Conservation (phyloP, 345 rosid genomes). For the Salix arbutifolia region DNA sequence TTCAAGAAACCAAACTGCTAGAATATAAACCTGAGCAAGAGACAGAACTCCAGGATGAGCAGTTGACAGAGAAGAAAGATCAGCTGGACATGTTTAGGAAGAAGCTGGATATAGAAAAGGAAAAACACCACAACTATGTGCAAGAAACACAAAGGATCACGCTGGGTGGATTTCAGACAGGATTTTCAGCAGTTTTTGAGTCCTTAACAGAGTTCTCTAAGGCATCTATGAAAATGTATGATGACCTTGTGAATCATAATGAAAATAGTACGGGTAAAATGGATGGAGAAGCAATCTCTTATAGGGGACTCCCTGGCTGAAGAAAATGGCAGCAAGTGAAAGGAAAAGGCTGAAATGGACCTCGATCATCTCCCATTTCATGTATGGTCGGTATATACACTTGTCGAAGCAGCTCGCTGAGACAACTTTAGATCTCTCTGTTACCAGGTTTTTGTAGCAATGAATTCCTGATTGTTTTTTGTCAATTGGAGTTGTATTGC, state of each 20-base stretch:
- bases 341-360: not conserved
- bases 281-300: constrained; percentile 26
- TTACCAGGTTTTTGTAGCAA: constrained; percentile 8
- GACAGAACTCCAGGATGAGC: constrained; percentile 20
- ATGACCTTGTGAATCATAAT: constrained; percentile 34
- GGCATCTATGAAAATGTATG: constrained; percentile 49
- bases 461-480: constrained; percentile 19
- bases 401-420: constrained; percentile 59
- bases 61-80: constrained; percentile 38
- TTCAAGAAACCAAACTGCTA: constrained; percentile 37
- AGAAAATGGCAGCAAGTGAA: constrained; percentile 37
- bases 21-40: constrained; percentile 36
- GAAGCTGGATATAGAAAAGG: constrained; percentile 49
- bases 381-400: constrained; percentile 29
- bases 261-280: constrained; percentile 26
- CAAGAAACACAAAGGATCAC: constrained; percentile 58
- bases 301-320: constrained; percentile 30
- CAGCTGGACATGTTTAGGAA: constrained; percentile 46
- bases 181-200: constrained; percentile 47
- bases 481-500: constrained; percentile 13
- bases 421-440: constrained; percentile 24
- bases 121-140: constrained; percentile 44
- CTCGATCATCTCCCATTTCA: not conserved
- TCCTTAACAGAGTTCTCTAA: constrained; percentile 48
- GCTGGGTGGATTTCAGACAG: constrained; percentile 49